Evolutionary conservation across 306 rosid genomes (phyloP).

Genomic region (Cyclanthera cordifolia): DNA sequence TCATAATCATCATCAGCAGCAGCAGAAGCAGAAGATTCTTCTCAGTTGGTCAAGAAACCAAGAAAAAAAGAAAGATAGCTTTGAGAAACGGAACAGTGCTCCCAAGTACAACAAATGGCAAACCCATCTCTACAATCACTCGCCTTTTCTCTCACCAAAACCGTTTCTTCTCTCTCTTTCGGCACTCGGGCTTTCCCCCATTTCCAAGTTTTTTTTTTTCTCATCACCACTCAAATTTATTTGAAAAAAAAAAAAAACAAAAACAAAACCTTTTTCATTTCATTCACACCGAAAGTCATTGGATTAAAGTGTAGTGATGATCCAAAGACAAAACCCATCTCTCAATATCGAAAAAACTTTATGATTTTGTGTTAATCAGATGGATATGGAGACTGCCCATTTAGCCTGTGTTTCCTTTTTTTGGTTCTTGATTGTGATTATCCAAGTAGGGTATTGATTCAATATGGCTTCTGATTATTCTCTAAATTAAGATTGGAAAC

Average conservation of each 20-base stretch:
- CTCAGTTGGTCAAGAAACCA: slow-evolving; percentile 5
- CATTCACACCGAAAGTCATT: slow-evolving; percentile 12
- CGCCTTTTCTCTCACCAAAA: slow-evolving; percentile 10
- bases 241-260: slow-evolving; percentile 9
- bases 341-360: background rate
- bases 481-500: no score
- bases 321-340: slow-evolving; percentile 1
- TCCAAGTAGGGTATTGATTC: background rate
- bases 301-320: background rate
- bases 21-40: background rate
- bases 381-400: background rate
- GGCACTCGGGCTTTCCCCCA: slow-evolving; percentile 29
- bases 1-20: background rate
- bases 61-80: slow-evolving; percentile 14
- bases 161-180: slow-evolving; percentile 20
- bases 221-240: slow-evolving; percentile 21
- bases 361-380: slow-evolving; percentile 1
- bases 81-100: slow-evolving; percentile 28
- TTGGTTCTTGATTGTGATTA: background rate
- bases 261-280: background rate
- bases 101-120: slow-evolving; percentile 27
- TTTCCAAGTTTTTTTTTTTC: slow-evolving; percentile 27
- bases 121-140: slow-evolving; percentile 9
- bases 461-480: background rate
- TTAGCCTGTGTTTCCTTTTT: background rate